Evolutionary conservation across 768 basidiomycete species (phyloP).

Genomic region (Mycena floridula): DNA sequence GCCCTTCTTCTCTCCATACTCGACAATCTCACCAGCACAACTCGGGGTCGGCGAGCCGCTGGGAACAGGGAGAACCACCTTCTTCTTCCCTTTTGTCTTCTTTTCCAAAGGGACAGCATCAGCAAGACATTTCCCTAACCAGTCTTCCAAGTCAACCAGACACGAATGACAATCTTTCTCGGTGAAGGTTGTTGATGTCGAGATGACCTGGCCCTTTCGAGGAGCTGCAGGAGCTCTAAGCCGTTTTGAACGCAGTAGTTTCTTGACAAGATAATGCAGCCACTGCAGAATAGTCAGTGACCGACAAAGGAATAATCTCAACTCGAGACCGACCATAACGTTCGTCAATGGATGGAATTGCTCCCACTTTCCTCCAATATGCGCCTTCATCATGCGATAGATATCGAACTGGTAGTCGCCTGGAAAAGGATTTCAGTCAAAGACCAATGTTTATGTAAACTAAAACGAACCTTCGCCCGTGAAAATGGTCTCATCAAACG

Average conservation of each 20-base stretch:
- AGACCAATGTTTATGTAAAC: not conserved
- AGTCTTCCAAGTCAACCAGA: slow-evolving; percentile 57
- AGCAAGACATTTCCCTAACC: slow-evolving; percentile 44
- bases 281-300: too few relatives aligned
- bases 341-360: slow-evolving; percentile 80
- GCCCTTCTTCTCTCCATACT: slow-evolving; percentile 51
- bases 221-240: slow-evolving; percentile 47
- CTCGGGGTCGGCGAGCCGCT: slow-evolving; percentile 21
- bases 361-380: slow-evolving; percentile 63
- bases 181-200: slow-evolving; percentile 34
- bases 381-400: slow-evolving; percentile 79
- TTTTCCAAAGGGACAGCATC: slow-evolving; percentile 24
- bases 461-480: slow-evolving; percentile 71
- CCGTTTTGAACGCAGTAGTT: slow-evolving; percentile 66
- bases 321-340: slow-evolving; percentile 82
- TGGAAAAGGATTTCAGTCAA: too few relatives aligned
- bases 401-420: slow-evolving; percentile 94
- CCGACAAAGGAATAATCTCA: too few relatives aligned
- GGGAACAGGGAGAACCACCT: slow-evolving; percentile 13
- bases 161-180: slow-evolving; percentile 69
- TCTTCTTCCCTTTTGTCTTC: slow-evolving; percentile 26
- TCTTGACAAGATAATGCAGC: slow-evolving; percentile 78
- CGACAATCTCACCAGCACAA: slow-evolving; percentile 58
- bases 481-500: slow-evolving; percentile 85
- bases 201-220: slow-evolving; percentile 22